A percentile compares a stretch with the other conserved stretches of the same genome.
Evolutionary conservation across 2,329 filamentous ascomycete genomes (phyloP).

Genomic region (Fusarium duplospermum): DNA sequence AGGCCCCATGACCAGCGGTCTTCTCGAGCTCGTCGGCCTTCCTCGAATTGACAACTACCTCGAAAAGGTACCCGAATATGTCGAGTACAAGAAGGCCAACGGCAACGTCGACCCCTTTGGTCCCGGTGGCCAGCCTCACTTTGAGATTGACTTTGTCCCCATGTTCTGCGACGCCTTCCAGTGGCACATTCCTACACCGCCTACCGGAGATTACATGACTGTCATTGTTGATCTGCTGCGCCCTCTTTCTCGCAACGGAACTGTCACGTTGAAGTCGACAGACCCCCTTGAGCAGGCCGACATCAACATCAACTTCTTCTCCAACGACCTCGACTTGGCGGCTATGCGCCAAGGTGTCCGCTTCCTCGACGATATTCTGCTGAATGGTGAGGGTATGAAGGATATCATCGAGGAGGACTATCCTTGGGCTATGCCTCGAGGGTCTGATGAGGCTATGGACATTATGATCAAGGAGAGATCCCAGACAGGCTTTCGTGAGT

Average conservation of each 20-base stretch:
- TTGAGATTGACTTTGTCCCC: slow-evolving; percentile 72
- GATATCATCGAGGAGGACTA: slow-evolving; percentile 65
- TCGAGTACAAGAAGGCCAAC: slow-evolving; percentile 54
- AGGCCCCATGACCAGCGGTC: slow-evolving; percentile 54
- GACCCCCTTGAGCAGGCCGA: background rate
- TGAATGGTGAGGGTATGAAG: slow-evolving; percentile 66
- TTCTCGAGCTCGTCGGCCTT: slow-evolving; percentile 65
- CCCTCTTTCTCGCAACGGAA: background rate
- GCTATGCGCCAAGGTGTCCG: background rate
- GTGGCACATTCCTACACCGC: slow-evolving; percentile 57
- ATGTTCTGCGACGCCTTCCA: slow-evolving; percentile 65
- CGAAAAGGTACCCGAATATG: slow-evolving; percentile 60
- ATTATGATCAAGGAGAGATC: slow-evolving; percentile 65
- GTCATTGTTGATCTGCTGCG: background rate
- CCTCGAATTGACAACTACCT: slow-evolving; percentile 66
- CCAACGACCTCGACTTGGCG: background rate
- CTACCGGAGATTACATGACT: slow-evolving; percentile 61
- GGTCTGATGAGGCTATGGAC: slow-evolving; percentile 67
- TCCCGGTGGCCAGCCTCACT: slow-evolving; percentile 69
- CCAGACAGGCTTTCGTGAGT: slow-evolving; percentile 65
- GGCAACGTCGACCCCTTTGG: slow-evolving; percentile 64
- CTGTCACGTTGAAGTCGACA: background rate
- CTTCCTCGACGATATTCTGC: slow-evolving; percentile 27
- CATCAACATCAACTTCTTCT: background rate
- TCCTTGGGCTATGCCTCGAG: slow-evolving; percentile 68